These are phyloP conservation scores for Claviceps arundinis DNA, from an alignment of 2,329 filamentous ascomycete species.

Conservation along the genomic window DNA sequence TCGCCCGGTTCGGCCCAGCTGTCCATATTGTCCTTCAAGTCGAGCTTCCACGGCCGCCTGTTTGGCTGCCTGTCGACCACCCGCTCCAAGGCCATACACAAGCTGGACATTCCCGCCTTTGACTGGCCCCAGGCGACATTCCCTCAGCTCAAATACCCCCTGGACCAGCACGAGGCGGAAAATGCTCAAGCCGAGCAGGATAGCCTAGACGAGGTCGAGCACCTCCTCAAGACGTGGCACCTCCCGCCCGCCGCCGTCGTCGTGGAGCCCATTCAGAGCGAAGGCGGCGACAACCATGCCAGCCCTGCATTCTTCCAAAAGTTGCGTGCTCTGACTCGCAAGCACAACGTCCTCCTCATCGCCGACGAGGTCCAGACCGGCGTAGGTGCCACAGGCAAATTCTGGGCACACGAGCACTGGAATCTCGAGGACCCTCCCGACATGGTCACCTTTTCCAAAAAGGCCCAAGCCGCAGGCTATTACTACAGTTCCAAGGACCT, in stretches of 20 bases:
- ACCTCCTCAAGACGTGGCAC: constrained; percentile 66
- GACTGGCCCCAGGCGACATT: constrained; percentile 90
- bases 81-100: constrained; percentile 86
- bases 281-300: constrained; percentile 91
- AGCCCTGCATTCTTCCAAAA: constrained; percentile 76
- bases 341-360: constrained; percentile 70
- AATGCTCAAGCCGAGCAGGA: constrained; percentile 72
- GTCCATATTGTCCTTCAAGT: constrained; percentile 80
- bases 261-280: constrained; percentile 84
- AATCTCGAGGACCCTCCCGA: constrained; percentile 65
- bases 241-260: constrained; percentile 69
- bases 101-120: constrained; percentile 87
- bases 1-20: constrained; percentile 60
- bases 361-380: constrained; percentile 93
- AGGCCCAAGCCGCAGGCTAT: constrained; percentile 87
- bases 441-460: constrained; percentile 93
- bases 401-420: constrained; percentile 98
- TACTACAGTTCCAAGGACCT: constrained; percentile 74
- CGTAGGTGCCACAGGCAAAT: constrained; percentile 81
- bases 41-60: constrained; percentile 79
- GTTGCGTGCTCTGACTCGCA: constrained; percentile 65
- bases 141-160: constrained; percentile 73
- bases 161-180: constrained; percentile 65
- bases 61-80: constrained; percentile 82
- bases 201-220: constrained; percentile 71